Evolutionary conservation across 192 early-diverging fungal species (phyloP).

Genomic region (Coemansia sp.): DNA sequence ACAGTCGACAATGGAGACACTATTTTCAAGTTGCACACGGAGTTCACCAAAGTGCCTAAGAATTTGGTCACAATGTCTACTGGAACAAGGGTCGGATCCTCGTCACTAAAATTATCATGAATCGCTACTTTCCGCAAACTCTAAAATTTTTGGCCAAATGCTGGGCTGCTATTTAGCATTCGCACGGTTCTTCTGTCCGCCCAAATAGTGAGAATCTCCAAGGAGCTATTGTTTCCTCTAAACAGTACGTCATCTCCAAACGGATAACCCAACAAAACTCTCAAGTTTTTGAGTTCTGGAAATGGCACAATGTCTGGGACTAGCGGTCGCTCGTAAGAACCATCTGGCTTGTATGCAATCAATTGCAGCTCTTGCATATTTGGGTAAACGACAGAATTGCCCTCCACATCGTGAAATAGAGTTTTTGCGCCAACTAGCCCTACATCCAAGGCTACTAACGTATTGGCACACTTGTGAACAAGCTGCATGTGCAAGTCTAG

Average conservation of each 20-base stretch:
- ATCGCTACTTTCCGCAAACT: background rate
- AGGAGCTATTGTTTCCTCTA: background rate
- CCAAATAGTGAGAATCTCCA: background rate
- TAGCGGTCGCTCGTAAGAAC: background rate
- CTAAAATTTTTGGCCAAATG: background rate
- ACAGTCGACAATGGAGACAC: background rate
- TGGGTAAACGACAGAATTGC: background rate
- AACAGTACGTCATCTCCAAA: background rate
- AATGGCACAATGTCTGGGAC: background rate
- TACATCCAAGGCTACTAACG: background rate
- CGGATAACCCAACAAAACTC: background rate
- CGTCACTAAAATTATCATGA: background rate
- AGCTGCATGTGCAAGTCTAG: background rate
- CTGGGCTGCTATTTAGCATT: background rate
- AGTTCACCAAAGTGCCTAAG: background rate
- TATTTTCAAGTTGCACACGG: background rate
- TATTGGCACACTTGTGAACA: background rate
- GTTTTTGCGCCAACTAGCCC: background rate
- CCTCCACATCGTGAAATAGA: background rate
- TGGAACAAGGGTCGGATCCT: background rate
- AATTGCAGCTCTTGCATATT: background rate
- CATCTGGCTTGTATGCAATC: background rate
- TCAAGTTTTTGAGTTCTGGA: background rate
- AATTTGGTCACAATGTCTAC: background rate
- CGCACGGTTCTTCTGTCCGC: background rate